Evolutionary conservation across 495 filamentous ascomycete species (phyloP).

Genomic region (Cercophora newfieldiana): DNA sequence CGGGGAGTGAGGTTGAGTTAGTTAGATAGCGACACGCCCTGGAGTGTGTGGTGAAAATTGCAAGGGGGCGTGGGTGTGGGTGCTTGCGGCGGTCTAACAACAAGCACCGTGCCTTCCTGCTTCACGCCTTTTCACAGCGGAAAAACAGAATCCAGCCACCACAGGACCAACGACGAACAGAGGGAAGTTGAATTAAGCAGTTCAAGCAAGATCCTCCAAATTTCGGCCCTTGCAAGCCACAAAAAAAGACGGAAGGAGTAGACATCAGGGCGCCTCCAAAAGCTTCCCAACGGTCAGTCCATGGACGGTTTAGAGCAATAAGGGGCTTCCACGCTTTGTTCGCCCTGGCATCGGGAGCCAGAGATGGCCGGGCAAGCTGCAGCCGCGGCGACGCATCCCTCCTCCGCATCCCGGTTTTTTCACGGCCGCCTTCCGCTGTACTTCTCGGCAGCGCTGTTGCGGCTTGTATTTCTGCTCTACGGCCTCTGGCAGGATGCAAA

Average conservation of each 20-base stretch:
- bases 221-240: background rate
- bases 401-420: constrained; percentile 32
- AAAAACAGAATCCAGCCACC: background rate
- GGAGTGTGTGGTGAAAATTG: constrained; percentile 6
- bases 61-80: background rate
- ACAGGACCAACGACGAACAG: background rate
- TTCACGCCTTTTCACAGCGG: background rate
- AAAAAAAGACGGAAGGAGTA: background rate
- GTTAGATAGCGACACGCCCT: constrained; percentile 19
- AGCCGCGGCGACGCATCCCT: constrained; percentile 11
- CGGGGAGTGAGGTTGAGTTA: constrained; percentile 16
- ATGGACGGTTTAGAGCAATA: background rate
- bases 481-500: constrained; percentile 88
- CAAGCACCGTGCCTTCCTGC: background rate
- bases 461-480: constrained; percentile 73
- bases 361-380: background rate
- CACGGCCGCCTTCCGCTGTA: constrained; percentile 59
- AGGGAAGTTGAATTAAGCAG: background rate
- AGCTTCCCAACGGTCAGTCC: background rate
- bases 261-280: background rate
- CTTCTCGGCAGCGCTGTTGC: constrained; percentile 64
- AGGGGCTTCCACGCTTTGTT: background rate
- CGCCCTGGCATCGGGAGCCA: background rate
- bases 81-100: background rate
- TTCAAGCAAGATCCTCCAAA: background rate